Conservation (phyloP, 345 rosid genomes). For the Eucalyptus pumila region DNA sequence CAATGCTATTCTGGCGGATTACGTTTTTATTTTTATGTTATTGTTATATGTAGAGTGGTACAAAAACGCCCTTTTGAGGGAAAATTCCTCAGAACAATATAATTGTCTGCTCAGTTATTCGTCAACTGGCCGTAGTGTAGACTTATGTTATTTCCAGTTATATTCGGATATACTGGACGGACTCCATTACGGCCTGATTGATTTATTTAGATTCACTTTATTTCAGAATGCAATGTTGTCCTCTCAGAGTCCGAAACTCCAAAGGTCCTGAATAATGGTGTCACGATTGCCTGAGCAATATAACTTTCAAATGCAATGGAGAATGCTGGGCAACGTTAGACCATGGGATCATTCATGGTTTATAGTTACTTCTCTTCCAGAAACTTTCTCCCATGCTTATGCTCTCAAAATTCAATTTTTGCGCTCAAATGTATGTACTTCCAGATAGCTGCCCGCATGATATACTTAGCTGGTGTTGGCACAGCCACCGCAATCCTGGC, state of each 20-base stretch:
- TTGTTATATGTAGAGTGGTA: not conserved
- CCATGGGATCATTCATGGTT: slow-evolving; percentile 78
- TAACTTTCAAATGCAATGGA: slow-evolving; percentile 51
- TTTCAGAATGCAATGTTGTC: slow-evolving; percentile 68
- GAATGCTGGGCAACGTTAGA: slow-evolving; percentile 60
- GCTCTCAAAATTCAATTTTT: not conserved
- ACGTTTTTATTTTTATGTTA: not conserved
- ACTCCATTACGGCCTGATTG: not conserved
- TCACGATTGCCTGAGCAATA: slow-evolving; percentile 17
- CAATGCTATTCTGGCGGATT: not conserved
- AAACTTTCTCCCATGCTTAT: not conserved
- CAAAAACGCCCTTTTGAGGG: not conserved
- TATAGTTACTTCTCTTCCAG: not conserved
- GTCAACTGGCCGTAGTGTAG: not conserved
- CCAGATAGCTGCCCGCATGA: not conserved
- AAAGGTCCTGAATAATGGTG: slow-evolving; percentile 76
- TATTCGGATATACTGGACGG: not conserved
- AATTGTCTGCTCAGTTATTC: not conserved
- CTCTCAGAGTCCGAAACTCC: slow-evolving; percentile 40
- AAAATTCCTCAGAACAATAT: not conserved
- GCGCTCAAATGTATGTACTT: not conserved
- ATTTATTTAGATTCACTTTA: not conserved
- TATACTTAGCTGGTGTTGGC: not conserved
- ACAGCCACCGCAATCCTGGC: not conserved
- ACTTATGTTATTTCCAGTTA: not conserved